Evolutionary conservation across 2,329 filamentous ascomycete genomes (phyloP), one percentile per base, ranked within the genome.

Genomic region (Pezicula radicicola): DNA sequence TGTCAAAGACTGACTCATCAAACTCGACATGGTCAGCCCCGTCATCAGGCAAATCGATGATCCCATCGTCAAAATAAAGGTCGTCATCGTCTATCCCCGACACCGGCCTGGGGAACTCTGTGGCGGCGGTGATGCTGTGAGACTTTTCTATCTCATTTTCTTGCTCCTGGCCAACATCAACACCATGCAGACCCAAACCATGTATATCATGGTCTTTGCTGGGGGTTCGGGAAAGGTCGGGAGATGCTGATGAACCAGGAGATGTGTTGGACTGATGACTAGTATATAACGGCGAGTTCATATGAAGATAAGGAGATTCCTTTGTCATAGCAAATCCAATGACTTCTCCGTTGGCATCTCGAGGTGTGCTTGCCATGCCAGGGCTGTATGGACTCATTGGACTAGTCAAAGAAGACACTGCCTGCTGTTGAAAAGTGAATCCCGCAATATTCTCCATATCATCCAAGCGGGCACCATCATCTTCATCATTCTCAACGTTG

Each of bases 1-100:
- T 76, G 57, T 91, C 87, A 62, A 91, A 90, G 13, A 89, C 77
- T 6, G 84, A 86, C 65, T 91, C 87, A 55, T 91, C 86, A 64
- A 91, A 89, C 2, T 78, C 74, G 0, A 73, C 72, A 1, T 75
- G 75, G 27, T 85, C 80, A 5, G 67, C 63, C 8, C 61, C 64
- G 18, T 64, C 59, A 16, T 75, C 76, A 52, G 78, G 74, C 3
- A 76, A 71, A 46, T 75, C 72, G 51, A 73, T 74, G 7, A 75
- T 63, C 2, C 84, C 85, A 62, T 84, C 83, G 56, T 88, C 84
- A 62, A 86, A 90, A 65, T 89, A 89, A 28, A 89, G 71, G 56
- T 89, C 86, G 58, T 87, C 83, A 33, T 81, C 77, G 47, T 71
- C 68, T 28, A 67, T 55, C 30, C 30, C 30, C 19, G 46, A 49